Evolutionary conservation across 176 grass and related monocot genomes (phyloP), one percentile per base, ranked within the genome.

Genomic region (Triticum dicoccoides): DNA sequence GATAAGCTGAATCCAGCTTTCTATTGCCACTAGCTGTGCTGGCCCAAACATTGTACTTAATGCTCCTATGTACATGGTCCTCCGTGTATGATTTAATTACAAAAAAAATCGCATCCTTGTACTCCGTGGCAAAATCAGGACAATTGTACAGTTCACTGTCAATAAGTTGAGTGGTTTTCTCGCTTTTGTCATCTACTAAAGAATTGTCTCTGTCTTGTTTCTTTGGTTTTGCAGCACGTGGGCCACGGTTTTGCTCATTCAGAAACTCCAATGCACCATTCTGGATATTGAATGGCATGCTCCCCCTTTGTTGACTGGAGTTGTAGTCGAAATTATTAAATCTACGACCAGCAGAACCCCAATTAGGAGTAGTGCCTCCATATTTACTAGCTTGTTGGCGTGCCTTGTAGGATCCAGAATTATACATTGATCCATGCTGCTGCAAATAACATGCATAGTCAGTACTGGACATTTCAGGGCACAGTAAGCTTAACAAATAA

Each of bases 1-100:
- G 79, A 79, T 86, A 90, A 86, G 91, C 86, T 27, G 91, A 88
- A 88, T 93, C 88, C 62, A 93, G 80, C 74, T 93, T 93, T 73
- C 76, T 90, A 73, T 93, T 93, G 49, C 91, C 91, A 2, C 86
- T 88, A 42, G 67, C 61, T 82, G 86, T 93, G 86, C 91, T 90
- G 39, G 91, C 88, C 91, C 91, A 93, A 80, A 93, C 91, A 86
- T 64, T 85, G 81, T 93, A 93, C 73, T 93, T 93, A 77, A 93
- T 93, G 79, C 91, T 93, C 85, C 79, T 86, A 86, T 93, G 91
- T 82, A 93, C 91, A 90, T 93, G 86, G 80, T 93, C 91, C 86
- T 93, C 88, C 5, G 85, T 90, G 86, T 93, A 93, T 61, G 91
- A 93, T 81, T 93, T 93, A 88, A 93, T 90, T 86, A 90, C 86